Conservation (phyloP, 768 basidiomycete genomes). For the Naematelia encephala region DNA sequence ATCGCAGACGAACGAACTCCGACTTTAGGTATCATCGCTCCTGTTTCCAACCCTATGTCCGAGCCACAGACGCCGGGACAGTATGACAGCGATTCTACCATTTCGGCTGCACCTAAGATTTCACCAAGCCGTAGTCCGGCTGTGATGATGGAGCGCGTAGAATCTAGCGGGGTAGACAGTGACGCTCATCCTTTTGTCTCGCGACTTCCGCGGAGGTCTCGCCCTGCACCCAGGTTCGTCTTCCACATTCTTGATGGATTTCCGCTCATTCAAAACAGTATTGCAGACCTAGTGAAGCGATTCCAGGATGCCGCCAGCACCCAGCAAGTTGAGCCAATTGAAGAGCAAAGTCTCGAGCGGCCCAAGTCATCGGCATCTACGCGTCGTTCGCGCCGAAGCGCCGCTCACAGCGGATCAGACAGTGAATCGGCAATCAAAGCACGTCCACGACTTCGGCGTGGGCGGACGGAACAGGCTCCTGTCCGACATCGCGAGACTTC, state of each 20-base stretch:
- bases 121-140: constrained; percentile 4
- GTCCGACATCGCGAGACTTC: constrained; percentile 25
- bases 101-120: constrained; percentile 43
- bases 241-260: neutral
- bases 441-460: constrained; percentile 40
- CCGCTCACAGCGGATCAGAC: constrained; percentile 59
- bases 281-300: constrained; percentile 74
- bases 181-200: constrained; percentile 43
- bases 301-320: constrained; percentile 35
- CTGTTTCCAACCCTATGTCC: constrained; percentile 15
- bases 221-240: constrained; percentile 44
- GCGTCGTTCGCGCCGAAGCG: constrained; percentile 19
- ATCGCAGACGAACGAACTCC: constrained; percentile 26
- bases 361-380: constrained; percentile 26
- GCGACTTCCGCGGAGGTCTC: constrained; percentile 45
- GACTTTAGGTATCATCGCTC: constrained; percentile 16
- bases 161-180: constrained; percentile 45
- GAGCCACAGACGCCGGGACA: constrained; percentile 18
- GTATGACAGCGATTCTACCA: constrained; percentile 53
- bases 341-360: constrained; percentile 17
- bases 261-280: constrained; percentile 42
- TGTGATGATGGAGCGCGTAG: constrained; percentile 12
- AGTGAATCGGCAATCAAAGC: constrained; percentile 64
- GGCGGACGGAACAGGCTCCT: constrained; percentile 41
- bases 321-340: constrained; percentile 16